Evolutionary conservation across 2,329 filamentous ascomycete species (phyloP).

Genomic region (Colletotrichum endophyticum): DNA sequence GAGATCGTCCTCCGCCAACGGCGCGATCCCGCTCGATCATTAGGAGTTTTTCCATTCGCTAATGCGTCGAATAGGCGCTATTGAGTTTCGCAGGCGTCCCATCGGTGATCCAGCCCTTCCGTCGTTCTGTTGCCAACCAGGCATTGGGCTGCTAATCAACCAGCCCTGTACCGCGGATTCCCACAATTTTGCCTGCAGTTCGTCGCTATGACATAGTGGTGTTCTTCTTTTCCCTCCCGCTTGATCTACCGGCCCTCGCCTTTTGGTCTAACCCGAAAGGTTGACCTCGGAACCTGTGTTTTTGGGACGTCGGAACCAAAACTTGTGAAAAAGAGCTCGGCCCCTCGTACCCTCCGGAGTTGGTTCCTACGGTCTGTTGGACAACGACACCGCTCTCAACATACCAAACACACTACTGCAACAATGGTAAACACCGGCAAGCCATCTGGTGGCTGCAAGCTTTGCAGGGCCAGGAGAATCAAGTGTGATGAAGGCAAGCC

Average conservation of each 20-base stretch:
- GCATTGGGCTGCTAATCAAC: not conserved
- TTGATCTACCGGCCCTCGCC: not conserved
- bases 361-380: not conserved
- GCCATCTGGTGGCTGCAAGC: conserved; percentile 27
- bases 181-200: not conserved
- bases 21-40: not conserved
- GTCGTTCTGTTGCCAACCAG: not conserved
- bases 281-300: not conserved
- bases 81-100: conserved; percentile 16
- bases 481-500: conserved; percentile 29
- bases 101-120: conserved; percentile 12
- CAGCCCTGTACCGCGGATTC: not conserved
- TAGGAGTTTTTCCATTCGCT: not conserved
- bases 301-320: not conserved
- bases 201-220: conserved; percentile 13
- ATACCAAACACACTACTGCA: not conserved
- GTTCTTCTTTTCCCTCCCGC: not conserved
- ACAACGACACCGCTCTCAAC: not conserved
- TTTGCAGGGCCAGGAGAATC: conserved; percentile 26
- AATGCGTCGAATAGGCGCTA: not conserved
- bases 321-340: conserved; percentile 12
- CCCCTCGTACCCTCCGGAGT: not conserved
- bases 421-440: conserved; percentile 30
- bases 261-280: not conserved
- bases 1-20: not conserved